Conservation (phyloP, 2,329 filamentous ascomycete genomes). For the Tolypocladium ophioglossoides region DNA sequence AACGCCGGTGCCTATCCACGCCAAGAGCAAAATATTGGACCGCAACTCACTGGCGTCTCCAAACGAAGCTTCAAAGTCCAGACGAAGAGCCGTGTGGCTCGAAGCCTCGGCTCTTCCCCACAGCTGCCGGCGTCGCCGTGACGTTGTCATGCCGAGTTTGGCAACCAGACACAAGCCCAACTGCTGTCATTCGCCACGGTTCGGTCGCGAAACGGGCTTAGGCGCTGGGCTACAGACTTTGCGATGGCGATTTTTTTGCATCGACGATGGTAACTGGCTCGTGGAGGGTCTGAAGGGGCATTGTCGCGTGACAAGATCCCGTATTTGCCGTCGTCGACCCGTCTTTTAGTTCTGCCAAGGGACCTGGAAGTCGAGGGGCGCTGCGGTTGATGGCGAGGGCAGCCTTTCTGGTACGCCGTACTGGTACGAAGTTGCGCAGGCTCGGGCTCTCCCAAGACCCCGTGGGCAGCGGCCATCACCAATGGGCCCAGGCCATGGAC, state of each 20-base stretch:
- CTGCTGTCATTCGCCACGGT: neutral
- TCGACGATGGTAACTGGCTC: neutral
- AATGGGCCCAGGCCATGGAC: neutral
- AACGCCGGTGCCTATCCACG: too few species aligned
- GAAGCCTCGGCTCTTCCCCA: neutral
- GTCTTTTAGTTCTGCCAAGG: neutral
- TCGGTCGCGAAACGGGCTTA: slow-evolving; percentile 1
- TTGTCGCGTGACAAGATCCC: neutral
- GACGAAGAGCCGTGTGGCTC: neutral
- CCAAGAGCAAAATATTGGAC: too few species aligned
- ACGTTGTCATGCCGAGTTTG: neutral
- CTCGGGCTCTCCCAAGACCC: neutral
- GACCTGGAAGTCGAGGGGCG: neutral
- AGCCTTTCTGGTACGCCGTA: neutral
- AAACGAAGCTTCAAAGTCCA: neutral
- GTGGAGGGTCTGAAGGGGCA: neutral
- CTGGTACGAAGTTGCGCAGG: too few species aligned
- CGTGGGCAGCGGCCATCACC: neutral
- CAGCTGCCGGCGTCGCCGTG: neutral
- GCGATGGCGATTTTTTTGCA: neutral
- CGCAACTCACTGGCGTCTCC: neutral
- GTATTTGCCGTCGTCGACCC: neutral
- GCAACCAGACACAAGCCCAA: neutral
- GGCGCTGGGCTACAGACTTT: neutral
- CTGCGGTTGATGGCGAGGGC: neutral